phyloP scores from a whole-genome alignment of 1,284 basidiomycete genomes.

The Entoloma clypeatum region DNA sequence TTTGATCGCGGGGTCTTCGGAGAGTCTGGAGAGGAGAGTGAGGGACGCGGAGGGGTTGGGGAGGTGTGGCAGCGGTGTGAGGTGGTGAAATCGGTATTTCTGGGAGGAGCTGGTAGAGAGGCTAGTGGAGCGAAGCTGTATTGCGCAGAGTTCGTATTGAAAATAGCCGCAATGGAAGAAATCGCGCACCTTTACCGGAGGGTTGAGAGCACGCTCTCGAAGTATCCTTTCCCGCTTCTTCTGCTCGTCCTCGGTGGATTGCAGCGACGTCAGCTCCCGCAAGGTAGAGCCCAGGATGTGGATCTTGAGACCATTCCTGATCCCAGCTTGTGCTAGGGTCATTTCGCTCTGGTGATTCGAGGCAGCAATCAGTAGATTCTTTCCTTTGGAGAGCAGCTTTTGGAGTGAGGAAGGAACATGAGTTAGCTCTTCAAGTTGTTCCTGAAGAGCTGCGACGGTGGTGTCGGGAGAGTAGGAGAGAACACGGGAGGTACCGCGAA shows the following conservation, averaged over 20 bases:
- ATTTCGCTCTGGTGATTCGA: conserved; percentile 29
- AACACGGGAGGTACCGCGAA: conserved; percentile 44
- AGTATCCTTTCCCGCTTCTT: conserved; percentile 54
- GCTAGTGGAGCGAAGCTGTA: conserved; percentile 48
- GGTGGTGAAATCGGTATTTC: conserved; percentile 58
- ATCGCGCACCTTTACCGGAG: conserved; percentile 51
- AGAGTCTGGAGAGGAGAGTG: conserved; percentile 49
- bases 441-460: conserved; percentile 46
- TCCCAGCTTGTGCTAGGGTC: conserved; percentile 48
- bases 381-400: conserved; percentile 71
- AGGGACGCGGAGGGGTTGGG: conserved; percentile 57
- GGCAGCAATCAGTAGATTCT: conserved; percentile 36
- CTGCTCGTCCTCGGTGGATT: conserved; percentile 53
- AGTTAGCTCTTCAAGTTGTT: conserved; percentile 56
- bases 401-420: conserved; percentile 59
- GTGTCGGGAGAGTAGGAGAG: conserved; percentile 44
- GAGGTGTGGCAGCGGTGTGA: conserved; percentile 59
- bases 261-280: conserved; percentile 51
- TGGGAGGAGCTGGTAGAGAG: conserved; percentile 35
- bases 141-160: conserved; percentile 1
- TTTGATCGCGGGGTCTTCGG: conserved; percentile 64
- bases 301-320: conserved; percentile 60
- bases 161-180: background rate
- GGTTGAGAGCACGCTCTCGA: conserved; percentile 52
- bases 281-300: conserved; percentile 64